Percentiles rank a stretch among this genome's conserved stretches.
phyloP scores from a whole-genome alignment of 257 asterid genomes.

The Orobanche coerulescens region DNA sequence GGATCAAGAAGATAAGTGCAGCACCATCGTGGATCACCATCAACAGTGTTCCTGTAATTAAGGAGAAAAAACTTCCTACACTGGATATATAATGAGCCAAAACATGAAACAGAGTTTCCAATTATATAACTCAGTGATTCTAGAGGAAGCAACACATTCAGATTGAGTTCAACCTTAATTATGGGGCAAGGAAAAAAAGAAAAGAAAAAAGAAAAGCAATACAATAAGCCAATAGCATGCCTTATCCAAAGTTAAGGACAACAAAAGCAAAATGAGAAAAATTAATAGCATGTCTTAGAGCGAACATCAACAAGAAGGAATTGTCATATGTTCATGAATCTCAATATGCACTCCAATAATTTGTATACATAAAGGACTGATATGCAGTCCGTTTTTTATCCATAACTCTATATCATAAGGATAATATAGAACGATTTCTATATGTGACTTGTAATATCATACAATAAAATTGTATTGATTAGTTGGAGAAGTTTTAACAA shows the following conservation, averaged over 20 bases:
- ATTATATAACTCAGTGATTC: slow-evolving; percentile 7
- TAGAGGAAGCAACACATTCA: background rate
- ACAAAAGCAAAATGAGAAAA: background rate
- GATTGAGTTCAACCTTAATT: background rate
- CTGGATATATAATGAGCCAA: background rate
- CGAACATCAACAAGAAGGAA: background rate
- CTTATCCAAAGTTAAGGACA: background rate
- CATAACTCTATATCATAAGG: too few relatives aligned
- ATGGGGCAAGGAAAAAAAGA: background rate
- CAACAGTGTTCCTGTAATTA: slow-evolving; percentile 74
- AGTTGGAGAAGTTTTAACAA: too few relatives aligned
- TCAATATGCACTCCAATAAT: too few relatives aligned
- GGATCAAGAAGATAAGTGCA: slow-evolving; percentile 95
- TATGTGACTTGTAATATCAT: too few relatives aligned
- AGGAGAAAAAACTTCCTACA: slow-evolving; percentile 8
- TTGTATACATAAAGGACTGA: too few relatives aligned
- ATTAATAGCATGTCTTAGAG: background rate
- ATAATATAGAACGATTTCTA: too few relatives aligned
- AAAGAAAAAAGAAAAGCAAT: background rate
- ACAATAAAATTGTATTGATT: too few relatives aligned
- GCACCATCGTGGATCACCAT: slow-evolving; percentile 78
- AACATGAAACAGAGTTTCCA: slow-evolving; percentile 8
- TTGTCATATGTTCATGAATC: background rate
- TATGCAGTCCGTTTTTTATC: too few relatives aligned
- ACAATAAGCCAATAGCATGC: background rate